These are phyloP conservation scores for Casuarina cunninghamiana DNA, from an alignment of 306 rosid genomes.

Conservation along the genomic window DNA sequence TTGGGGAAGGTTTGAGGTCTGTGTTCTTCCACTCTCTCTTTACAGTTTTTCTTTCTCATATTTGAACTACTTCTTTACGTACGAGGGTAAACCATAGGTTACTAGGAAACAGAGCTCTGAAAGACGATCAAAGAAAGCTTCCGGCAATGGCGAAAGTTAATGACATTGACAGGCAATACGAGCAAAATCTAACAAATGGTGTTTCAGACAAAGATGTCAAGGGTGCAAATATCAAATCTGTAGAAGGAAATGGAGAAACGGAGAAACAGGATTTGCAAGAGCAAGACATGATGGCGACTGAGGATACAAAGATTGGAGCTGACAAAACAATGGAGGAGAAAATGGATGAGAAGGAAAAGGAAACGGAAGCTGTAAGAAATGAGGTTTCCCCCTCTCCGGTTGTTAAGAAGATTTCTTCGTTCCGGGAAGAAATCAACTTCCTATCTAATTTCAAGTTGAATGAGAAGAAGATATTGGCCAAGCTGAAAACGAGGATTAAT, in stretches of 20 bases:
- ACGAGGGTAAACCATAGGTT: background rate
- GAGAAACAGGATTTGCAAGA: background rate
- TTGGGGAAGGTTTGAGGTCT: background rate
- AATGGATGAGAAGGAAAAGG: background rate
- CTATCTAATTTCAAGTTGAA: background rate
- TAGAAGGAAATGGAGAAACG: background rate
- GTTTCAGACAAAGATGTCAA: background rate
- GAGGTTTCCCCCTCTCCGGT: background rate
- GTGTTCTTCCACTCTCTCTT: background rate
- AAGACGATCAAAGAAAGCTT: background rate
- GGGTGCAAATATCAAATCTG: background rate
- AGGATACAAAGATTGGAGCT: constrained; percentile 1
- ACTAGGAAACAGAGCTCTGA: background rate
- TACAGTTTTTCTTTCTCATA: background rate
- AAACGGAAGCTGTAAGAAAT: background rate
- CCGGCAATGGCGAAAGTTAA: background rate
- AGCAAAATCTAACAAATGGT: background rate
- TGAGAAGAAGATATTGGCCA: background rate
- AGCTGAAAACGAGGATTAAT: background rate
- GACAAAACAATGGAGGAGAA: background rate
- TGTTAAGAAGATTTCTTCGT: background rate
- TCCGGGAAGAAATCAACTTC: background rate
- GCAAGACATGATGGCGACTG: background rate
- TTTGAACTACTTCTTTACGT: background rate
- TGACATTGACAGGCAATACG: background rate